Evolutionary conservation across 805 yeast species (phyloP).

Genomic region (Kodamaea fukazawae): DNA sequence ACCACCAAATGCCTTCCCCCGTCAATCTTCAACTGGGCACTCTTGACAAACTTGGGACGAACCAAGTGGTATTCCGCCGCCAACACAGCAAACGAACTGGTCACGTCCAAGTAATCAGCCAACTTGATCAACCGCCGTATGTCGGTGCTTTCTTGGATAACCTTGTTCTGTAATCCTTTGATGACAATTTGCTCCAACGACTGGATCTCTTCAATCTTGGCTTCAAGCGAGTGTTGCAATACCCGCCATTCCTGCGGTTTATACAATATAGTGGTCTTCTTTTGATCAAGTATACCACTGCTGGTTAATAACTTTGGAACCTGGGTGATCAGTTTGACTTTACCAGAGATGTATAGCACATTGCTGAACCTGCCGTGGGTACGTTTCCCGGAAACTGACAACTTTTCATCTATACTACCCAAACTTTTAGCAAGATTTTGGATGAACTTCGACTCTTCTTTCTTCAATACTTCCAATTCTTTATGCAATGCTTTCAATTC

Average conservation of each 20-base stretch:
- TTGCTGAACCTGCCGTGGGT: conserved; percentile 33
- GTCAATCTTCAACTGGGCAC: conserved; percentile 46
- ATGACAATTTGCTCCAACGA: conserved; percentile 56
- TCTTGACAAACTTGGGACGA: conserved; percentile 59
- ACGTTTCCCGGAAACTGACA: conserved; percentile 26
- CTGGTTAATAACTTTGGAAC: conserved; percentile 17
- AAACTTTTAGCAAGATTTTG: conserved; percentile 19
- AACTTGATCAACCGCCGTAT: conserved; percentile 50
- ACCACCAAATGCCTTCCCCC: conserved; percentile 86
- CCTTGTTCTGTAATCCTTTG: conserved; percentile 43
- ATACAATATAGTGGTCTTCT: conserved; percentile 45
- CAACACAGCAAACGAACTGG: conserved; percentile 67
- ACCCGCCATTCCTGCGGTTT: conserved; percentile 51
- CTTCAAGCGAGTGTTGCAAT: conserved; percentile 49
- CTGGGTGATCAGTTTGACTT: conserved; percentile 26
- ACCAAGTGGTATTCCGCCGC: conserved; percentile 67
- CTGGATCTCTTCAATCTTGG: conserved; percentile 45
- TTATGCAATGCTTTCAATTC: conserved; percentile 34
- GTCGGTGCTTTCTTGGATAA: conserved; percentile 42
- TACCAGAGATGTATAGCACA: conserved; percentile 49
- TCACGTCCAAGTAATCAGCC: conserved; percentile 68
- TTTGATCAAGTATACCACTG: conserved; percentile 27
- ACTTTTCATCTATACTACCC: conserved; percentile 26
- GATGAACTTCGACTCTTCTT: conserved; percentile 25
- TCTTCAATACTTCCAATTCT: conserved; percentile 22